Base-by-base conservation (phyloP, 164 flowering plant genomes). In the Stephania cephalantha region DNA sequence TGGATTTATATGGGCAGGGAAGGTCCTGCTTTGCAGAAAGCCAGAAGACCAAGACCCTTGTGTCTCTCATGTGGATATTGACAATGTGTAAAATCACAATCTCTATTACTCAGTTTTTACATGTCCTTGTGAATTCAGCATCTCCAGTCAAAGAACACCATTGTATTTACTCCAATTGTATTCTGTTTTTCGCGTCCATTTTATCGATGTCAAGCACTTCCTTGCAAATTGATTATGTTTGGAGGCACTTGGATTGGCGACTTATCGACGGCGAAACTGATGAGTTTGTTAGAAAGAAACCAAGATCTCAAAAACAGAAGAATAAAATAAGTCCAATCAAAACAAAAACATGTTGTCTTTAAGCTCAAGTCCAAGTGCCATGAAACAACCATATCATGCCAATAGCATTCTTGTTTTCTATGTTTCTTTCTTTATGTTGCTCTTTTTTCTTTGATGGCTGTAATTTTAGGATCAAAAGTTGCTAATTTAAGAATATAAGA, bases 1-100 rank as follows among this genome's bases (percentile, higher is more conserved):
- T 71, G 85, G 84, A 7, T 1, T 85, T 0, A 22, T 85, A 22
- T 87, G 90, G 90, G 25, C 84, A 53, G 81, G 50, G 4, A 77
- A 82, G 83, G 53, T 81, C 74, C 25, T 84, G 73, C 31, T 86
- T 7, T 78, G 79, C 70, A 73, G 74, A 77, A 71, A 72, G 46
- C 31, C 22, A 9, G 22, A 46, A 58, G 46, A 45, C 22, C 46
- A 29, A 1, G 4, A 17, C 64, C 42, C 35, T 44, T 66, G 58
- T 61, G 20, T 7, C 20, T 61, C 66, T 61, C 6, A 61, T 17
- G 66, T 18, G 64, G 64, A 58, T 58, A n/a, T 13, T 58, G 64
- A 17, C n/a, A 58, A 58, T 18, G 64, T 58, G 64, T 58, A 15
- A 58, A 58, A 18, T 58, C 64, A 58, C 20, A 58, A 18, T 58